Conservation (phyloP, 768 basidiomycete genomes). For the Auricularia sp. region DNA sequence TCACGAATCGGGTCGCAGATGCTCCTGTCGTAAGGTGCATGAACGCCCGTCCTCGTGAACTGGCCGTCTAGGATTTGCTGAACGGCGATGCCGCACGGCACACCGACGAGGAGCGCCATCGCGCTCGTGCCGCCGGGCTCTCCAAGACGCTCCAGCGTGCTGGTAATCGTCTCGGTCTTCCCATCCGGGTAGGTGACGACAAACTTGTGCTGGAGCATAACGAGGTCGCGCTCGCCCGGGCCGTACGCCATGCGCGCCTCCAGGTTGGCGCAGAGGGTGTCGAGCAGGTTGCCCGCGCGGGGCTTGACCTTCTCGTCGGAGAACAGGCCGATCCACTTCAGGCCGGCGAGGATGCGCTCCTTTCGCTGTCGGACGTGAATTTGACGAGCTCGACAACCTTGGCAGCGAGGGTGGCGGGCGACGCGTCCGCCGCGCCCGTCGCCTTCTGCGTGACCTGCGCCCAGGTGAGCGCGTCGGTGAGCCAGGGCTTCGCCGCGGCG, state of each 20-base stretch:
- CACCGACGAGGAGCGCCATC: conserved; percentile 86
- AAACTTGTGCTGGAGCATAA: conserved; percentile 99
- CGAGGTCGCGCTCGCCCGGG: conserved; percentile 83
- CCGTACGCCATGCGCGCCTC: conserved; percentile 91
- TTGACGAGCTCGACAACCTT: conserved; percentile 59
- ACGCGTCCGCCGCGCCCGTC: conserved; percentile 52
- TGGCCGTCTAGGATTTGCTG: conserved; percentile 87
- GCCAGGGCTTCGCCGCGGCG: conserved; percentile 64
- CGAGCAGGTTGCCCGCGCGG: conserved; percentile 70
- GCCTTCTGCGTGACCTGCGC: conserved; percentile 71
- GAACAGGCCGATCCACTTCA: conserved; percentile 92
- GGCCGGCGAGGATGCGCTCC: conserved; percentile 74
- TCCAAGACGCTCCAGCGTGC: conserved; percentile 86
- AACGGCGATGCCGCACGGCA: conserved; percentile 89
- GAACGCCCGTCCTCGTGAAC: conserved; percentile 66
- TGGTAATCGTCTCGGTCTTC: conserved; percentile 74
- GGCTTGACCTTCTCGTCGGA: conserved; percentile 52
- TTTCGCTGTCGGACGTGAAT: conserved; percentile 67
- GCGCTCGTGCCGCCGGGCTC: conserved; percentile 69
- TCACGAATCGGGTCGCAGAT: conserved; percentile 67
- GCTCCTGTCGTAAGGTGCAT: conserved; percentile 79
- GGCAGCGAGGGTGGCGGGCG: conserved; percentile 69
- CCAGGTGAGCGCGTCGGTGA: conserved; percentile 70
- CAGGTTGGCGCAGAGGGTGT: conserved; percentile 84
- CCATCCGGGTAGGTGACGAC: conserved; percentile 85